Conservation (phyloP, 805 yeast genomes). For the Candida qinlingensis region DNA sequence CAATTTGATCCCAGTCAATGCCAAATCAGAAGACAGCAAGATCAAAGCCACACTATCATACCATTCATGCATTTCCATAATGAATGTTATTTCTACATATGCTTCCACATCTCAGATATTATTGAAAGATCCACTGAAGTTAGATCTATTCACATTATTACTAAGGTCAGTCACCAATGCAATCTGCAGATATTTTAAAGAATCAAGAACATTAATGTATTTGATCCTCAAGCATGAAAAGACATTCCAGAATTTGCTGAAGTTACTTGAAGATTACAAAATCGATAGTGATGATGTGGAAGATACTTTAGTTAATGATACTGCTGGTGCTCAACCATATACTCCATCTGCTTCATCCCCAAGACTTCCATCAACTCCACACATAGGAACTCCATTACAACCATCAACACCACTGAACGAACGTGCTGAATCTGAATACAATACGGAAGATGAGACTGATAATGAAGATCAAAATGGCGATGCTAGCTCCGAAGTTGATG, state of each 20-base stretch:
- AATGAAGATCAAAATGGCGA: constrained; percentile 6
- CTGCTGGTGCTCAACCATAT: background rate
- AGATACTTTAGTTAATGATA: background rate
- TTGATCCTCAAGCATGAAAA: constrained; percentile 36
- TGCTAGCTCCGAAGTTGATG: constrained; percentile 16
- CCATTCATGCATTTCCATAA: constrained; percentile 40
- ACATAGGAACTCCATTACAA: constrained; percentile 6
- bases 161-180: constrained; percentile 51
- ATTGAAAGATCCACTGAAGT: constrained; percentile 33
- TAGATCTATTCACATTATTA: constrained; percentile 56
- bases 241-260: constrained; percentile 18
- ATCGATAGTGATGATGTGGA: constrained; percentile 4
- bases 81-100: constrained; percentile 34
- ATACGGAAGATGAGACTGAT: constrained; percentile 7
- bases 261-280: constrained; percentile 7
- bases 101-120: constrained; percentile 19
- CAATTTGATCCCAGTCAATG: constrained; percentile 47
- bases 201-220: constrained; percentile 50
- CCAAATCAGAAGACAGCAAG: constrained; percentile 26
- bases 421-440: background rate
- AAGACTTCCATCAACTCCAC: constrained; percentile 2
- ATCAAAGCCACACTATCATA: constrained; percentile 40
- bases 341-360: constrained; percentile 1
- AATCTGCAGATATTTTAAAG: constrained; percentile 43
- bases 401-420: constrained; percentile 4